These are phyloP conservation scores for Aspergillus ellipticus DNA, from an alignment of 495 filamentous ascomycete genomes.

Conservation along the genomic window DNA sequence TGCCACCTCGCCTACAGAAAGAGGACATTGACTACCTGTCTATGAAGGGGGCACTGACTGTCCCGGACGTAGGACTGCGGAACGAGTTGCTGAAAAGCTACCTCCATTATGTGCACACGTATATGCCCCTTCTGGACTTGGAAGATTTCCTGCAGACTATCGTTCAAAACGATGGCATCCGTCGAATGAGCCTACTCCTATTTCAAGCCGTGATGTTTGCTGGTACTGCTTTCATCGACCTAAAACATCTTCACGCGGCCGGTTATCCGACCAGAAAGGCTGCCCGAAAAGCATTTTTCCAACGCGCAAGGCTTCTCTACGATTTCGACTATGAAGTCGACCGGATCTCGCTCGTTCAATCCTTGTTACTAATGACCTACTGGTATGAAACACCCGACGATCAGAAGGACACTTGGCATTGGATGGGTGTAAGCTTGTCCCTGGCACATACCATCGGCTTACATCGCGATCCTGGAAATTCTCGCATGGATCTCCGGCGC, in stretches of 20 bases:
- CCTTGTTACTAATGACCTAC: constrained; percentile 80
- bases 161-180: constrained; percentile 58
- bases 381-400: constrained; percentile 91
- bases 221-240: constrained; percentile 72
- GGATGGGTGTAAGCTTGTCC: constrained; percentile 85
- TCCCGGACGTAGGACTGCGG: constrained; percentile 63
- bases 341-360: constrained; percentile 77
- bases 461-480: constrained; percentile 73
- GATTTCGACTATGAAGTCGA: constrained; percentile 85
- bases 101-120: constrained; percentile 81
- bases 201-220: constrained; percentile 84
- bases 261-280: constrained; percentile 68
- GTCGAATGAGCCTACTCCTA: constrained; percentile 71
- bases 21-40: constrained; percentile 74
- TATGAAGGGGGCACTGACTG: constrained; percentile 68
- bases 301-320: constrained; percentile 71
- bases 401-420: constrained; percentile 88
- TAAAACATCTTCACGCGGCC: constrained; percentile 61
- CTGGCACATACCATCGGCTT: constrained; percentile 80
- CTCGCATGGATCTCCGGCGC: constrained; percentile 63
- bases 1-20: constrained; percentile 61
- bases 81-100: constrained; percentile 72
- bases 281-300: constrained; percentile 76
- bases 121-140: constrained; percentile 82
- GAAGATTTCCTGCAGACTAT: constrained; percentile 68